Percentiles rank a stretch among this genome's conserved stretches.
Conservation (phyloP, 805 yeast genomes). For the Metschnikowia similis region DNA sequence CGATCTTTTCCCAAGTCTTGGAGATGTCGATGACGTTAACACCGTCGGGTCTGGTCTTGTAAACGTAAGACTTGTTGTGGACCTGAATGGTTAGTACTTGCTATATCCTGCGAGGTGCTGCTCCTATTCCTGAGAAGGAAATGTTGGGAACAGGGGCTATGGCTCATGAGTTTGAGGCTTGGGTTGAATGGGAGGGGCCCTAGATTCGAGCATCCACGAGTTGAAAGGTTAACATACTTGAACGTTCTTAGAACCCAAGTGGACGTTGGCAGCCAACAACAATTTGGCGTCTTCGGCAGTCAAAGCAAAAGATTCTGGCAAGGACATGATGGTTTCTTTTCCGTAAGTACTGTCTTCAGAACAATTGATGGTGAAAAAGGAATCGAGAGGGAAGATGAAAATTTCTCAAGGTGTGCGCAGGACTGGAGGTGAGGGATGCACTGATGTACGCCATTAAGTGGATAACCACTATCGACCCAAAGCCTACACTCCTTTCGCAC, state of each 20-base stretch:
- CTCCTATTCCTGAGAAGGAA: not conserved
- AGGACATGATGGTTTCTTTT: slow-evolving; percentile 51
- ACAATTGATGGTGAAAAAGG: slow-evolving; percentile 17
- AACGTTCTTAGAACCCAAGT: slow-evolving; percentile 99
- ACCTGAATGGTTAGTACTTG: slow-evolving; percentile 44
- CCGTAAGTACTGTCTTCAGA: slow-evolving; percentile 17
- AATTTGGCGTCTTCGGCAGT: slow-evolving; percentile 99
- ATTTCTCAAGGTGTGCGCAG: slow-evolving; percentile 20
- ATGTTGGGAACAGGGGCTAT: not conserved
- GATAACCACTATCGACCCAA: not conserved
- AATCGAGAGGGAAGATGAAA: slow-evolving; percentile 17
- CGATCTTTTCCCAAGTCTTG: slow-evolving; percentile 99
- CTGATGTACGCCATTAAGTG: slow-evolving; percentile 7
- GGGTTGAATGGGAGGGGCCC: not conserved
- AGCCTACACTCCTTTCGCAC: not conserved
- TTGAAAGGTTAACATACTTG: slow-evolving; percentile 62
- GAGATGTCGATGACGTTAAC: slow-evolving; percentile 97
- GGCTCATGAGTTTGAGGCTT: not conserved
- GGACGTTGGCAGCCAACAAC: slow-evolving; percentile 98
- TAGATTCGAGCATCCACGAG: not conserved
- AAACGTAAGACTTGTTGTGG: slow-evolving; percentile 95
- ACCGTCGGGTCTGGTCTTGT: slow-evolving; percentile 99
- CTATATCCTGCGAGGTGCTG: not conserved
- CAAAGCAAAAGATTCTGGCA: slow-evolving; percentile 85
- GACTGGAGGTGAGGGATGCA: slow-evolving; percentile 18